These are phyloP conservation scores for Talaromyces liani DNA, from an alignment of 495 filamentous ascomycete species.

Conservation along the genomic window DNA sequence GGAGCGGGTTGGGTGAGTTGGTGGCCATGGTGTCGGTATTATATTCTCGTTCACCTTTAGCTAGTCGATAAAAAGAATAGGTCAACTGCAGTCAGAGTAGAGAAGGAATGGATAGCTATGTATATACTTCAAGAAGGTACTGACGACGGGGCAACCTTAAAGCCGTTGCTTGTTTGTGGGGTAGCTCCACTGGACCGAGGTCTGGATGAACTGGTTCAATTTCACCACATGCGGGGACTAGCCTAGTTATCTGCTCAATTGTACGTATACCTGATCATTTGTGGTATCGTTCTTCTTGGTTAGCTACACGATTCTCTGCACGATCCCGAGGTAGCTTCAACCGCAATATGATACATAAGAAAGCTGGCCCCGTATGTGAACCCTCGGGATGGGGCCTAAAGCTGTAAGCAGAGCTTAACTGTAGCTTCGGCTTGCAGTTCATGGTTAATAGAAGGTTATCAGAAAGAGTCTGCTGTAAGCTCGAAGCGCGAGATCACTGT, in stretches of 20 bases:
- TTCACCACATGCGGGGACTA: slow-evolving; percentile 1
- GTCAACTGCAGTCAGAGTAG: background rate
- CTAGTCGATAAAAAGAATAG: background rate
- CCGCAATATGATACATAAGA: background rate
- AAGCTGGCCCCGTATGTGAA: background rate
- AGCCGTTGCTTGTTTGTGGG: background rate
- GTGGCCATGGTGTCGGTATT: slow-evolving; percentile 19
- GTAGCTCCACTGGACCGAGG: slow-evolving; percentile 3
- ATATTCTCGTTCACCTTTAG: background rate
- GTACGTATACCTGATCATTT: background rate
- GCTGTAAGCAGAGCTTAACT: background rate
- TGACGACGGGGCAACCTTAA: background rate
- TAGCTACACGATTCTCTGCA: too few relatives aligned
- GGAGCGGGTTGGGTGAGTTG: slow-evolving; percentile 38
- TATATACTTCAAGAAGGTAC: background rate
- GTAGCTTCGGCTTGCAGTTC: background rate
- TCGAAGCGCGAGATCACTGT: background rate
- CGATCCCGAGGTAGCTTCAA: background rate
- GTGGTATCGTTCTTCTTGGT: too few relatives aligned
- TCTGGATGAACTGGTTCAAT: background rate
- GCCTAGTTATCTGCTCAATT: background rate
- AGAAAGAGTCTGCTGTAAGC: background rate
- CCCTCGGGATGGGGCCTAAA: background rate
- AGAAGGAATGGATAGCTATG: background rate
- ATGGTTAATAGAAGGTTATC: background rate